Evolutionary conservation across 352 stramenopile genomes (phyloP).

Genomic region (Globisporangium middletonii): DNA sequence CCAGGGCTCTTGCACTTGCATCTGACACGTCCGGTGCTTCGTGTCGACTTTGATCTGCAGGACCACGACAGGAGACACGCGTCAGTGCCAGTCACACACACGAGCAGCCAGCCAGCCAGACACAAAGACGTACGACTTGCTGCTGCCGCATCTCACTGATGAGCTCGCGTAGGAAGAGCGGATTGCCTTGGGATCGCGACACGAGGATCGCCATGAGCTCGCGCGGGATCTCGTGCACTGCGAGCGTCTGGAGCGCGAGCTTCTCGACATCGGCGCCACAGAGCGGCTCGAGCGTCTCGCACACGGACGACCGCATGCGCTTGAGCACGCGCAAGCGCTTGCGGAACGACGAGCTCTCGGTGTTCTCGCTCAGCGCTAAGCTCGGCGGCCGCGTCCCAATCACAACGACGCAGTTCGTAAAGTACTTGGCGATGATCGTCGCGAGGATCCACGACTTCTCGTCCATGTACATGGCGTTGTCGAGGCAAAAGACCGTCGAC

Average conservation of each 20-base stretch:
- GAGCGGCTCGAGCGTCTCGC: conserved; percentile 46
- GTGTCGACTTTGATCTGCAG: conserved; percentile 54
- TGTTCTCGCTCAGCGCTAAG: conserved; percentile 56
- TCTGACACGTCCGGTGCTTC: conserved; percentile 45
- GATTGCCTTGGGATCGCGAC: conserved; percentile 75
- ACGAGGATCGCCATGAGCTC: conserved; percentile 65
- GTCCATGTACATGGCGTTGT: conserved; percentile 87
- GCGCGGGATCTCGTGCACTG: conserved; percentile 46
- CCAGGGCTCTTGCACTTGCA: conserved; percentile 77
- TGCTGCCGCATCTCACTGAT: conserved; percentile 77
- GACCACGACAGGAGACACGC: background rate
- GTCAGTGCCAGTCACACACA: background rate
- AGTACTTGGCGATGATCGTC: conserved; percentile 80
- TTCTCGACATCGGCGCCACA: conserved; percentile 45
- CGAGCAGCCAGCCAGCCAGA: background rate
- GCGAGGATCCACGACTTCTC: conserved; percentile 81
- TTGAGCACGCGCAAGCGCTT: conserved; percentile 75
- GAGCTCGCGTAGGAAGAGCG: conserved; percentile 81
- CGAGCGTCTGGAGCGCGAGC: conserved; percentile 59
- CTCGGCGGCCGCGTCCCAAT: conserved; percentile 67
- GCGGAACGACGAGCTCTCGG: conserved; percentile 67
- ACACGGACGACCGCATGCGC: conserved; percentile 46
- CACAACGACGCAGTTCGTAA: conserved; percentile 79
- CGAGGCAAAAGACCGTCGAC: conserved; percentile 69
- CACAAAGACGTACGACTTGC: conserved; percentile 40